These are phyloP conservation scores for Macrocystidia cucumis DNA, from an alignment of 1,284 basidiomycete species.

Conservation along the genomic window DNA sequence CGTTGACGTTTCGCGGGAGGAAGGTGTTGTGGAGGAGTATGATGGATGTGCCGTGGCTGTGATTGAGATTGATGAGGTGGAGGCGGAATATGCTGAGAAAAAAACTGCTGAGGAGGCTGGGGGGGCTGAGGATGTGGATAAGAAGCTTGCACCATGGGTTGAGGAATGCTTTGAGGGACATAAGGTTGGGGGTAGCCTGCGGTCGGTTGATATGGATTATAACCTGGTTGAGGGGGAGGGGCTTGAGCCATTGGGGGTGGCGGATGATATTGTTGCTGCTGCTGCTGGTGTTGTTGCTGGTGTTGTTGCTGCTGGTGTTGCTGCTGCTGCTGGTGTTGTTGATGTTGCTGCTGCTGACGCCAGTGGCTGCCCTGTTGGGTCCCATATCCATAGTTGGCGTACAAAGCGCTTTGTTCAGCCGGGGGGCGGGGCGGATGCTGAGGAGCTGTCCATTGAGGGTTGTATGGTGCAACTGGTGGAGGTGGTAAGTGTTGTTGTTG, in stretches of 20 bases:
- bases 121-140: constrained; percentile 34
- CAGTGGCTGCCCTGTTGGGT: constrained; percentile 49
- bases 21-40: constrained; percentile 59
- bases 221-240: constrained; percentile 50
- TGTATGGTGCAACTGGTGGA: constrained; percentile 41
- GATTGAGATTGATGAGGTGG: constrained; percentile 15
- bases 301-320: no score
- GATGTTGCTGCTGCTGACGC: constrained; percentile 59
- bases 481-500: constrained; percentile 34
- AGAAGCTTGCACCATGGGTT: constrained; percentile 33
- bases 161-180: constrained; percentile 48
- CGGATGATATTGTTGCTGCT: constrained; percentile 42
- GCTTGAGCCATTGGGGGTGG: constrained; percentile 42
- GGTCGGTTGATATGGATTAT: constrained; percentile 73
- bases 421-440: constrained; percentile 54
- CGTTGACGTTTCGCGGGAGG: constrained; percentile 80
- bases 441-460: constrained; percentile 56
- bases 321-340: constrained; percentile 35
- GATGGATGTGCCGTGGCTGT: constrained; percentile 46
- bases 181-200: constrained; percentile 62
- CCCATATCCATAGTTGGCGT: constrained; percentile 82
- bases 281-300: constrained; percentile 33
- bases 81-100: constrained; percentile 31
- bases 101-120: constrained; percentile 39
- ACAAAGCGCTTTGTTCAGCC: constrained; percentile 67